Evolutionary conservation across 2,329 filamentous ascomycete species (phyloP), one percentile per base, ranked within the genome.

Genomic region (Monosporascus sp.): DNA sequence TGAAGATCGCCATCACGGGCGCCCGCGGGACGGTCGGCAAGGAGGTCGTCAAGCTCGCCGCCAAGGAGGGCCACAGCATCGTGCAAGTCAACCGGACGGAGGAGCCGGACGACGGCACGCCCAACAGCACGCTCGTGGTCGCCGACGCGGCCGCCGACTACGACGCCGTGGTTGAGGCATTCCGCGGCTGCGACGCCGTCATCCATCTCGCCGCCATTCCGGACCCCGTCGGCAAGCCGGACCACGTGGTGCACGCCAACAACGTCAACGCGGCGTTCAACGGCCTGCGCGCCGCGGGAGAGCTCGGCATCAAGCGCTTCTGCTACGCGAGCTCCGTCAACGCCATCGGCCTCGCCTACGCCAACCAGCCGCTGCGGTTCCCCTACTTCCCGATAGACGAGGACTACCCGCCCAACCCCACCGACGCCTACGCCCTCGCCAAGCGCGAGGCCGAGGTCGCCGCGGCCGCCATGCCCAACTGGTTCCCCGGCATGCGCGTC

Each of bases 1-100:
- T 66, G 72, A 74, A 66, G 68, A 73, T 66, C 66, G 73, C 72
- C 55, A 74, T 64, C 64, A 75, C 67, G 50, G 65, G 66, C 55
- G 70, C 54, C 61, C 69, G 65, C 64, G 64, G 70, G 60, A 65
- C 59, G 24, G 66, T 68, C 49, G 65, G 65, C 46, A 55, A 58
- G 38, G 61, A 60, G 22, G 56, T 65, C 20, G 67, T 70, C 46
- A 65, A 68, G 56, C 52, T 65, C 7, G 67, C 63, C 51, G 61
- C 68, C 7, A 55, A 67, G 7, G 60, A 64, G 46, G 68, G 66
- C 44, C 65, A 70, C 55, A 37, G 60, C 15, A 70, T 64, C 3
- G 64, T 71, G 2, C 66, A 71, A 53, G 63, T 72, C 40, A 64
- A 72, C 52, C 65, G 66, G 14, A 66, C 67, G 2, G 57, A 65